Conservation (phyloP, 1,284 basidiomycete genomes). For the Cutaneotrichosporon sp. region DNA sequence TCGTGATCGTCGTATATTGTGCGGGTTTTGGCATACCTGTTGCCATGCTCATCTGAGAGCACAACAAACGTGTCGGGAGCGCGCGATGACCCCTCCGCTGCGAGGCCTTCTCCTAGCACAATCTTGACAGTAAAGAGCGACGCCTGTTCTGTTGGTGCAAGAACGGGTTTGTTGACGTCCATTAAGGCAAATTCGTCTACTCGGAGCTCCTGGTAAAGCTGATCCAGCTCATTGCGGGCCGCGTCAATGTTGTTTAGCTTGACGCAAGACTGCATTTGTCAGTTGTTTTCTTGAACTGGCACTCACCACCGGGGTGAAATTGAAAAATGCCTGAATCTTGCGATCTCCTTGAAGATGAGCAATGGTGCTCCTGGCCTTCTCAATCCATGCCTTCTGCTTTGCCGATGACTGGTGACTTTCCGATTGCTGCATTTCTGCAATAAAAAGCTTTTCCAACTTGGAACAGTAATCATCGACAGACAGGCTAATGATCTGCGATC, state of each 20-base stretch:
- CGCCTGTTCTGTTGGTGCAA: slow-evolving; percentile 57
- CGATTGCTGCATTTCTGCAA: slow-evolving; percentile 67
- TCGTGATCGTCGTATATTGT: slow-evolving; percentile 87
- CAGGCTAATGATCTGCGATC: slow-evolving; percentile 72
- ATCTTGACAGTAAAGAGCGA: slow-evolving; percentile 94
- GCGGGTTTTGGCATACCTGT: slow-evolving; percentile 85
- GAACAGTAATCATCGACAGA: slow-evolving; percentile 89
- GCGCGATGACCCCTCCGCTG: slow-evolving; percentile 61
- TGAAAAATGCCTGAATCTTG: slow-evolving; percentile 63
- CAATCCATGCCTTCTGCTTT: slow-evolving; percentile 80
- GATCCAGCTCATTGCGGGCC: slow-evolving; percentile 82
- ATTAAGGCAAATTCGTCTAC: slow-evolving; percentile 76
- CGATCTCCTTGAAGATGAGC: slow-evolving; percentile 70
- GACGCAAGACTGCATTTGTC: slow-evolving; percentile 69
- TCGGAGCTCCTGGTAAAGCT: slow-evolving; percentile 85
- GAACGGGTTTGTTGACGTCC: slow-evolving; percentile 55
- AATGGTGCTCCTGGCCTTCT: slow-evolving; percentile 76
- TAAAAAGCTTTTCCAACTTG: slow-evolving; percentile 80
- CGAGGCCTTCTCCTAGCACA: slow-evolving; percentile 77
- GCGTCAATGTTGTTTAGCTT: slow-evolving; percentile 97
- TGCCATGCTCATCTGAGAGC: slow-evolving; percentile 85
- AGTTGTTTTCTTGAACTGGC: background rate
- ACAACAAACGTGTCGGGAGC: slow-evolving; percentile 80
- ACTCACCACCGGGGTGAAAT: slow-evolving; percentile 68
- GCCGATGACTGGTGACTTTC: slow-evolving; percentile 50